A percentile compares a stretch with the other conserved stretches of the same genome.
Evolutionary conservation across 257 asterid genomes (phyloP).

Genomic region (Nicotiana benthamiana): DNA sequence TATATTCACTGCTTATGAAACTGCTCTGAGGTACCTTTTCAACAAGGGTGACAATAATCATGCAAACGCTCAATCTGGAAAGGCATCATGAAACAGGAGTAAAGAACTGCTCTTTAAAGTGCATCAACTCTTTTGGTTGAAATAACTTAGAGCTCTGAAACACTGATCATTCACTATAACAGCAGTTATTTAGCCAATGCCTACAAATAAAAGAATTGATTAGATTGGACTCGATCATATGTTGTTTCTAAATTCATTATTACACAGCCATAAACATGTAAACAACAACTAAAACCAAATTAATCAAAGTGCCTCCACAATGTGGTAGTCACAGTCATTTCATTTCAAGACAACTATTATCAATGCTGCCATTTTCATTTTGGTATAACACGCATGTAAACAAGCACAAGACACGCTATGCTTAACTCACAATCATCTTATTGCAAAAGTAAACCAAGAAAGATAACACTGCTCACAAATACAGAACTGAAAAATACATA

Average conservation of each 20-base stretch:
- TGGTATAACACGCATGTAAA: background rate
- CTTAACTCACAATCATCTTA: slow-evolving; percentile 6
- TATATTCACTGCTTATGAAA: slow-evolving; percentile 65
- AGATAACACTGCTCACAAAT: background rate
- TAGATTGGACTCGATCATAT: background rate
- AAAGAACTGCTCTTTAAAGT: background rate
- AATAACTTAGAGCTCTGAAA: background rate
- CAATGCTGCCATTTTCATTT: background rate
- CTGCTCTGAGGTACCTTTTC: slow-evolving; percentile 41
- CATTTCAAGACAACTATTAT: background rate
- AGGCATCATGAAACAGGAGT: slow-evolving; percentile 6
- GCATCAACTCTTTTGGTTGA: background rate
- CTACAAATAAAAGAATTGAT: background rate
- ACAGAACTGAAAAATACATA: background rate
- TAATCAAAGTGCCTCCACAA: background rate
- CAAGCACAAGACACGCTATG: background rate
- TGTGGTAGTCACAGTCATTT: background rate
- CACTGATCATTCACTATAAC: background rate
- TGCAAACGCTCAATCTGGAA: slow-evolving; percentile 23
- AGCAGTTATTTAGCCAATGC: background rate
- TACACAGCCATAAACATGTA: background rate
- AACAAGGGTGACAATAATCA: slow-evolving; percentile 12
- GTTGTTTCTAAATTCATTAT: background rate
- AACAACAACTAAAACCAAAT: background rate
- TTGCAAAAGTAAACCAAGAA: slow-evolving; percentile 2